phyloP scores from a whole-genome alignment of 2,329 filamentous ascomycete species.

The Ascomycota sp. region DNA sequence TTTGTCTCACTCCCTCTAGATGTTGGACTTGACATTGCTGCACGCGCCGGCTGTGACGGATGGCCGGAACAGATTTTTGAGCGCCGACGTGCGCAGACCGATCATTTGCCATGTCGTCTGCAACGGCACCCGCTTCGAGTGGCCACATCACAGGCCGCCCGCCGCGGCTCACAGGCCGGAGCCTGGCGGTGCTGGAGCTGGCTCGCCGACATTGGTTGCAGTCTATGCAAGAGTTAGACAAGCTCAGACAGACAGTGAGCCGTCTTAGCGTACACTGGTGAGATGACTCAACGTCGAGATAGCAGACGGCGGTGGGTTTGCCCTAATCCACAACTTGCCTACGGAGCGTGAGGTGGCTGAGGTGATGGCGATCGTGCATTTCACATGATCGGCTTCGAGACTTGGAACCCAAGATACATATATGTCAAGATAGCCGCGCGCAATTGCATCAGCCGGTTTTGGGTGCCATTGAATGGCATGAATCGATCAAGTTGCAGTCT shows the following conservation, averaged over 20 bases:
- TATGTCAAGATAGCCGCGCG: constrained; percentile 34
- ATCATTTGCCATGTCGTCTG: constrained; percentile 63
- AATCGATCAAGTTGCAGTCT: neutral
- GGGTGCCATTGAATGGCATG: constrained; percentile 62
- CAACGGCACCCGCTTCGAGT: constrained; percentile 73
- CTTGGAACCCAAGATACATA: too few species aligned
- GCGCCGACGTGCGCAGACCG: constrained; percentile 46
- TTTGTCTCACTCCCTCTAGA: constrained; percentile 49
- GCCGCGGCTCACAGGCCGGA: constrained; percentile 35
- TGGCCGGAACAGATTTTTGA: constrained; percentile 50
- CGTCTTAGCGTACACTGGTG: constrained; percentile 55
- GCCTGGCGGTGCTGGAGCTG: constrained; percentile 24
- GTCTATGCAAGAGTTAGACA: constrained; percentile 8
- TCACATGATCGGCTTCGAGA: too few species aligned
- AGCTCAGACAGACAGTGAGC: constrained; percentile 43
- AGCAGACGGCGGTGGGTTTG: constrained; percentile 47
- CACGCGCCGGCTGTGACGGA: constrained; percentile 57
- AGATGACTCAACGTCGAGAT: constrained; percentile 65
- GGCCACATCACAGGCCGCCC: constrained; percentile 58
- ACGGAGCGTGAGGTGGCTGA: constrained; percentile 58
- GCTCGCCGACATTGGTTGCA: constrained; percentile 15
- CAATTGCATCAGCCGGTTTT: constrained; percentile 68
- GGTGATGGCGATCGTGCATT: constrained; percentile 56
- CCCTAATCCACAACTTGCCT: constrained; percentile 37
- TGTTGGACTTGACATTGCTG: constrained; percentile 56